These are phyloP conservation scores for Coemansia sp. DNA, from an alignment of 192 early-diverging fungal species.

Conservation along the genomic window DNA sequence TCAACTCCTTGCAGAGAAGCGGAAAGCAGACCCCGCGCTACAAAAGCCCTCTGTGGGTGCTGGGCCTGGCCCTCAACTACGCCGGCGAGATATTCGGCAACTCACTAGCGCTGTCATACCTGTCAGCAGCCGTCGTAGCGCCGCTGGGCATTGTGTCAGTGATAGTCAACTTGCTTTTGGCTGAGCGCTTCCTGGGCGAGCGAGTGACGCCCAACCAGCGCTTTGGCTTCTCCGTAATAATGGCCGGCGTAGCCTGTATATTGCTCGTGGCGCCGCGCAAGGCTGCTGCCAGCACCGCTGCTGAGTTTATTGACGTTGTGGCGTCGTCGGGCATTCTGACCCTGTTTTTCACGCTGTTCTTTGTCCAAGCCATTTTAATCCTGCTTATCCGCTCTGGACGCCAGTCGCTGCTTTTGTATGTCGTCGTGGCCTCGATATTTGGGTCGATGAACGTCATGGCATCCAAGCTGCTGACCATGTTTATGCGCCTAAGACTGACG, in stretches of 20 bases:
- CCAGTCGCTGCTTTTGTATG: conserved; percentile 42
- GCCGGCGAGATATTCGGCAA: conserved; percentile 52
- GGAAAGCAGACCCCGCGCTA: conserved; percentile 33
- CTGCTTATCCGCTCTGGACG: conserved; percentile 23
- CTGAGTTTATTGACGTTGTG: conserved; percentile 43
- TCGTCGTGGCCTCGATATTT: conserved; percentile 45
- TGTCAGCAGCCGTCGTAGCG: conserved; percentile 51
- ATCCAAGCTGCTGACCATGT: conserved; percentile 51
- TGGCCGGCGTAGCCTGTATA: conserved; percentile 44
- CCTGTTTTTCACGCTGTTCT: conserved; percentile 23
- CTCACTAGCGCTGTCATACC: conserved; percentile 51
- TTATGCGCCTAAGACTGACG: conserved; percentile 34
- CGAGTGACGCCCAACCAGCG: conserved; percentile 49
- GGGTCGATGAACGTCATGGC: conserved; percentile 56
- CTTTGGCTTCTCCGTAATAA: conserved; percentile 43
- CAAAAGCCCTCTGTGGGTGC: conserved; percentile 44
- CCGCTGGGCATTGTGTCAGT: conserved; percentile 52
- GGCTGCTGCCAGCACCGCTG: conserved; percentile 27
- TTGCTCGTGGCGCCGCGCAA: conserved; percentile 50
- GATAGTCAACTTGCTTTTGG: conserved; percentile 46
- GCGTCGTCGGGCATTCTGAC: conserved; percentile 37
- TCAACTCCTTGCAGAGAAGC: conserved; percentile 36
- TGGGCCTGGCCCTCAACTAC: conserved; percentile 49
- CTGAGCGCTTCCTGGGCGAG: conserved; percentile 49
- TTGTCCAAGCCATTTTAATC: conserved; percentile 31